Evolutionary conservation across 768 basidiomycete genomes (phyloP), one percentile per base, ranked within the genome.

Genomic region (Lepiota venenata): DNA sequence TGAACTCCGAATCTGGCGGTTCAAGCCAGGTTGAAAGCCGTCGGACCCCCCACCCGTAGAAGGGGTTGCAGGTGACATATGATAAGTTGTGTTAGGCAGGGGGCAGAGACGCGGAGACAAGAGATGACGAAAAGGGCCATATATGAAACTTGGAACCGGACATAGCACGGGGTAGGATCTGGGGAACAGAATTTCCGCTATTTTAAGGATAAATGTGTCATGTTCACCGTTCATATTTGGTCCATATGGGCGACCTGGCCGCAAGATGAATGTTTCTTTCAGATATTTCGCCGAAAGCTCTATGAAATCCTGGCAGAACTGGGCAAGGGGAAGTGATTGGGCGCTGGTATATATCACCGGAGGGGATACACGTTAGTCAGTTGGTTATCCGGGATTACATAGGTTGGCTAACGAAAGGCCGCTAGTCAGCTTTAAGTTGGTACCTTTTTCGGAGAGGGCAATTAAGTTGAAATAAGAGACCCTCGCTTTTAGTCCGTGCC

Each of bases 331-430:
- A 41, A 55, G 63, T 57, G 57, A 58, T 59, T 61, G 48, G 51
- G 53, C 66, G 62, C 64, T 32, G 32, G 32, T 32, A 32, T 63
- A 60, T 68, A 69, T 65, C 66, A 69, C 69, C 69, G 69, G 66
- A 59, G 59, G 59, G 60, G 59, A 57, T 57, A 59, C 55, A 65
- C 62, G 62, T 54, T 56, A 58, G 56, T 60, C 61, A 60, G 66
- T 66, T 71, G 68, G 66, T 69, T 69, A 63, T 63, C 64, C 70
- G 72, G 68, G 68, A 69, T 66, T 61, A 64, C 51, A 65, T 70
- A 71, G 66, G 66, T 68, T 70, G 48, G 66, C 68, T 65, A 64
- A 56, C 66, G 58, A 66, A 65, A 61, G 55, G 35, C 60, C 57
- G 61, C 62, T 68, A 66, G 60, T 63, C 69, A 68, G 64, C 63